phyloP scores from a whole-genome alignment of 345 rosid species.

The Euphorbia peplus region DNA sequence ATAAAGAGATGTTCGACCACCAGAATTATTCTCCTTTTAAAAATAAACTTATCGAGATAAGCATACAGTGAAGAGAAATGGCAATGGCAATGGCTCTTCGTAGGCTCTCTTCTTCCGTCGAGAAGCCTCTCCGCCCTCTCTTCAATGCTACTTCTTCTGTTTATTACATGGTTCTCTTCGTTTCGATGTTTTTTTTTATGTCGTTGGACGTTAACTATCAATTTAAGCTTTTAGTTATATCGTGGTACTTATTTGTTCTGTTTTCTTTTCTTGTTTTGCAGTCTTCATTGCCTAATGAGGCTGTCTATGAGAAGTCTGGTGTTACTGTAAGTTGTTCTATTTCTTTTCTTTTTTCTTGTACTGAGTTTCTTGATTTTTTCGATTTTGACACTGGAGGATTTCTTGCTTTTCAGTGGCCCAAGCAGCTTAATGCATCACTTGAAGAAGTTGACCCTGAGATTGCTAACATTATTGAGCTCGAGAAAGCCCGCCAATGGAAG shows the following conservation, averaged over 20 bases:
- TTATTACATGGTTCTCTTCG: conserved; percentile 51
- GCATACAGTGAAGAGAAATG: conserved; percentile 16
- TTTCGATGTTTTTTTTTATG: background rate
- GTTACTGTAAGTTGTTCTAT: conserved; percentile 49
- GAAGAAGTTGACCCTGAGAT: conserved; percentile 93
- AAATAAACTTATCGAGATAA: conserved; percentile 23
- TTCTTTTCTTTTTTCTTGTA: background rate
- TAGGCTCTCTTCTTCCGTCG: conserved; percentile 78
- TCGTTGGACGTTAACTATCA: too few species aligned
- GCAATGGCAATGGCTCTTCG: conserved; percentile 93
- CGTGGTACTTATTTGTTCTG: too few species aligned
- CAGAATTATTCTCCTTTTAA: background rate
- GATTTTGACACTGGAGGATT: background rate
- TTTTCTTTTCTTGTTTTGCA: conserved; percentile 24
- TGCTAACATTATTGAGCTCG: conserved; percentile 91
- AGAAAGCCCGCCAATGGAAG: conserved; percentile 99
- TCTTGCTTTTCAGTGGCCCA: conserved; percentile 68
- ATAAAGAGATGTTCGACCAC: background rate
- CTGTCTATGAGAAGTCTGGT: conserved; percentile 74
- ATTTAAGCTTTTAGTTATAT: too few species aligned
- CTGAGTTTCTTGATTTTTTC: background rate
- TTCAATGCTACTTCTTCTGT: conserved; percentile 53
- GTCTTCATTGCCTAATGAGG: conserved; percentile 93
- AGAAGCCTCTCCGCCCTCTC: conserved; percentile 81
- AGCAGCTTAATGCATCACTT: conserved; percentile 86